A percentile compares a stretch with the other conserved stretches of the same genome.
These are phyloP conservation scores for Fusarium brachygibbosum DNA, from an alignment of 2,329 filamentous ascomycete genomes.

Conservation along the genomic window DNA sequence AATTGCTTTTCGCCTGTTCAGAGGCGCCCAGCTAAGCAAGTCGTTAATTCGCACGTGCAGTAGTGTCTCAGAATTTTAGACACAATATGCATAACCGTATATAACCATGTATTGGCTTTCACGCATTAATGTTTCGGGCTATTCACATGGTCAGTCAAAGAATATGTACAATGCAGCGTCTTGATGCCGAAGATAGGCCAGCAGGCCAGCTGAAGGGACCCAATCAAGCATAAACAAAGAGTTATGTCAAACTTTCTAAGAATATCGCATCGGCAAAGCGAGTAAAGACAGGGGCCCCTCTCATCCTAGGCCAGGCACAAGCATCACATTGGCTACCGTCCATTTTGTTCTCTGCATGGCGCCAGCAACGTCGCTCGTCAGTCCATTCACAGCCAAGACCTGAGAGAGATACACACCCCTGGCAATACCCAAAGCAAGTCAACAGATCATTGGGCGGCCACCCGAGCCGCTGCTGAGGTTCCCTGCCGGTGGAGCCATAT, in stretches of 20 bases:
- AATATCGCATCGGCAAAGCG: constrained; percentile 26
- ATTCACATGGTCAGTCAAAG: constrained; percentile 8
- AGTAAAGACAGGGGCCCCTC: constrained; percentile 9
- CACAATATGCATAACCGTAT: constrained; percentile 34
- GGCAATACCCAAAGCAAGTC: constrained; percentile 12
- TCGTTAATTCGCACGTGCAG: constrained; percentile 27
- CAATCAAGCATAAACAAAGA: constrained; percentile 47
- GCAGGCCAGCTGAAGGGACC: constrained; percentile 32
- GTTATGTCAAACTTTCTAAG: constrained; percentile 31
- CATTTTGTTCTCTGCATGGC: constrained; percentile 39
- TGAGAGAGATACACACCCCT: constrained; percentile 40
- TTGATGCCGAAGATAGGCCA: constrained; percentile 25
- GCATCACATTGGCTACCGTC: constrained; percentile 43
- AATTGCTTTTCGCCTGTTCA: constrained; percentile 8
- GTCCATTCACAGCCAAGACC: constrained; percentile 41
- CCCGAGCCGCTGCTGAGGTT: constrained; percentile 34
- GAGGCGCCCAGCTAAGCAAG: constrained; percentile 31
- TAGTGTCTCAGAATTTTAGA: constrained; percentile 39
- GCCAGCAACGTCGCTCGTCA: constrained; percentile 42
- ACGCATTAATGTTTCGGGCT: constrained; percentile 1
- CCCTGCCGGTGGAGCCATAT: constrained; percentile 32
- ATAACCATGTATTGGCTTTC: constrained; percentile 24
- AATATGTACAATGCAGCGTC: neutral
- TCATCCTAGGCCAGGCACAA: constrained; percentile 38
- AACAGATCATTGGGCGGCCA: constrained; percentile 35